Evolutionary conservation across 208 protist genomes (phyloP).

Genomic region (Entamoeba moshkovskii): DNA sequence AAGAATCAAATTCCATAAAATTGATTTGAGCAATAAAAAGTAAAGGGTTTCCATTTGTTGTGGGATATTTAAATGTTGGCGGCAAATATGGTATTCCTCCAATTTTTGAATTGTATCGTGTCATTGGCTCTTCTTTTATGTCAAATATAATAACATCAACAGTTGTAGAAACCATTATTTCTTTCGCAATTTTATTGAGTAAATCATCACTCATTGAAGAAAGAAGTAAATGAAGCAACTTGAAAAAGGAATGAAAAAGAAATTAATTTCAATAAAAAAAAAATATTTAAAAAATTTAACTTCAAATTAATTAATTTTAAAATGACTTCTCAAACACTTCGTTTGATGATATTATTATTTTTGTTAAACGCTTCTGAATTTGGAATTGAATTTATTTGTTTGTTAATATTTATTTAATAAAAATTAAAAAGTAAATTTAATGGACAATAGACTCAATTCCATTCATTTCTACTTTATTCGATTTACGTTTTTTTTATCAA

Average conservation of each 20-base stretch:
- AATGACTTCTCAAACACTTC: neutral
- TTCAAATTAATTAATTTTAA: too few relatives aligned
- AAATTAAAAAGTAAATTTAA: neutral
- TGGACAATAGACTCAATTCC: neutral
- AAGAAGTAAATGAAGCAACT: too few relatives aligned
- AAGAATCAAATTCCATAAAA: neutral
- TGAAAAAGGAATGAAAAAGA: neutral
- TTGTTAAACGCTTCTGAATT: neutral
- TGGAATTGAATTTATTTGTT: neutral
- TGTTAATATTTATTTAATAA: neutral
- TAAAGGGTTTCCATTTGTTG: neutral
- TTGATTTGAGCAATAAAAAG: neutral
- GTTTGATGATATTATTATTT: neutral
- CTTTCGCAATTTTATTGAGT: too few relatives aligned
- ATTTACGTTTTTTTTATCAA: neutral
- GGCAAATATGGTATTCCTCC: neutral
- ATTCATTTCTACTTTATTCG: neutral
- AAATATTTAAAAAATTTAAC: too few relatives aligned
- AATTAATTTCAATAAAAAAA: neutral
- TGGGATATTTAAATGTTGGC: neutral
- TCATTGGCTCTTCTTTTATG: neutral
- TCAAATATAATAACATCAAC: neutral
- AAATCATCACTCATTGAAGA: too few relatives aligned
- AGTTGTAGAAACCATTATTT: too few relatives aligned
- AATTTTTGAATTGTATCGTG: neutral